phyloP scores from a whole-genome alignment of 1,284 basidiomycete genomes.

The Amylostereum areolatum region DNA sequence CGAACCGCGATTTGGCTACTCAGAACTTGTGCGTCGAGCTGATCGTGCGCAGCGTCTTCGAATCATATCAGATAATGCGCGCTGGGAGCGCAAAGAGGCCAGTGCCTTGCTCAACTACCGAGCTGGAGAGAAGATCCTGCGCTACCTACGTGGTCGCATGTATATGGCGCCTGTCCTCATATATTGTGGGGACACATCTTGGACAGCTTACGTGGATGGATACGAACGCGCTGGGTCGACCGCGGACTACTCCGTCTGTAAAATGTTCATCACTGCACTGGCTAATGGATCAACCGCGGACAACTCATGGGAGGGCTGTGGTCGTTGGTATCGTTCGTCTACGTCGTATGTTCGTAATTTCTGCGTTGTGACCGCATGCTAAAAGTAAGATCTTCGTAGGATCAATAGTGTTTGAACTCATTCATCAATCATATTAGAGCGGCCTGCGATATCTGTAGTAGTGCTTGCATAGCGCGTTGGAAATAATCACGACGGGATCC shows the following conservation, averaged over 20 bases:
- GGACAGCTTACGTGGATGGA: constrained; percentile 7
- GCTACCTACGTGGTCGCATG: constrained; percentile 12
- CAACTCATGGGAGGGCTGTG: too few species aligned
- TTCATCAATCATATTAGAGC: too few species aligned
- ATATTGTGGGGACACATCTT: constrained; percentile 7
- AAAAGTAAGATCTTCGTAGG: too few species aligned
- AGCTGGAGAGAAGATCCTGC: constrained; percentile 12
- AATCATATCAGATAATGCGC: constrained; percentile 12
- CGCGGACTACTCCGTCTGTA: neutral
- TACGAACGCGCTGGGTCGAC: constrained; percentile 9
- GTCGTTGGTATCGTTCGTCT: too few species aligned
- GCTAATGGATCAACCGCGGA: too few species aligned
- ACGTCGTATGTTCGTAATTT: too few species aligned
- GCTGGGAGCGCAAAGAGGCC: constrained; percentile 2
- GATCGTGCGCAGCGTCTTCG: constrained; percentile 6
- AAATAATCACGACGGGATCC: neutral
- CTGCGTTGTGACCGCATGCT: too few species aligned
- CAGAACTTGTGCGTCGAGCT: neutral
- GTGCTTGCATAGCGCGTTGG: neutral
- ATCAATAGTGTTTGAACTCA: too few species aligned
- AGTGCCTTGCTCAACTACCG: constrained; percentile 7
- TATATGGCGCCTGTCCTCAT: constrained; percentile 10
- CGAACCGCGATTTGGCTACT: neutral
- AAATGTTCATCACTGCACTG: neutral
- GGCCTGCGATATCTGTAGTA: neutral